phyloP scores from a whole-genome alignment of 1,139 yeast species.

The Diutina rugosa region DNA sequence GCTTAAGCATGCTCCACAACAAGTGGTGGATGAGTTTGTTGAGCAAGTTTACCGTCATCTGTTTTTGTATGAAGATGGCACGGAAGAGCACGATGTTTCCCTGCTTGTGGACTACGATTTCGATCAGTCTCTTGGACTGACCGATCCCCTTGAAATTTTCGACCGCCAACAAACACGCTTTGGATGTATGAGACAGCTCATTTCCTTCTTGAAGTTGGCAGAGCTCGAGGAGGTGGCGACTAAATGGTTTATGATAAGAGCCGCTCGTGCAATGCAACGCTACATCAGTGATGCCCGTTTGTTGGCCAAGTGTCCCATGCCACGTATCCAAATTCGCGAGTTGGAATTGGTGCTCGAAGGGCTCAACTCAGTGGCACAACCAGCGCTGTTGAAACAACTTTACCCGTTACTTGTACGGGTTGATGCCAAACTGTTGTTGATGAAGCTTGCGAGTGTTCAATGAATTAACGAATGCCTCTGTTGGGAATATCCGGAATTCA shows the following conservation, averaged over 20 bases:
- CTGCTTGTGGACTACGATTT: neutral
- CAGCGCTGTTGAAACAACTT: neutral
- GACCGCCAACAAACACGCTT: neutral
- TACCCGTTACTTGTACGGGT: neutral
- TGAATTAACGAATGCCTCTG: too few relatives aligned
- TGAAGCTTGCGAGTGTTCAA: neutral
- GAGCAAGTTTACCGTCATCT: neutral
- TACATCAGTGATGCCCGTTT: neutral
- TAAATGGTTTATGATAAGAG: neutral
- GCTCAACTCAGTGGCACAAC: neutral
- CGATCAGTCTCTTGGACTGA: neutral
- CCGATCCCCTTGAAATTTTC: neutral
- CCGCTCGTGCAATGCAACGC: neutral
- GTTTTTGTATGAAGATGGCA: neutral
- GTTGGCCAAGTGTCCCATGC: constrained; percentile 1
- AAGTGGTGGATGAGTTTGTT: neutral
- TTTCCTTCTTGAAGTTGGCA: neutral
- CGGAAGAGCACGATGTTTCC: neutral
- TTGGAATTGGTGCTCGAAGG: neutral
- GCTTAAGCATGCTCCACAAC: neutral
- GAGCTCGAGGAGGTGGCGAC: neutral
- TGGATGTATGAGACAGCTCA: neutral
- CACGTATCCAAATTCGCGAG: neutral
- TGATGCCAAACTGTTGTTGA: neutral
- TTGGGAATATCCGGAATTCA: too few relatives aligned